phyloP scores from a whole-genome alignment of 371 early-diverging fungal species.

The Mortierella sp. region DNA sequence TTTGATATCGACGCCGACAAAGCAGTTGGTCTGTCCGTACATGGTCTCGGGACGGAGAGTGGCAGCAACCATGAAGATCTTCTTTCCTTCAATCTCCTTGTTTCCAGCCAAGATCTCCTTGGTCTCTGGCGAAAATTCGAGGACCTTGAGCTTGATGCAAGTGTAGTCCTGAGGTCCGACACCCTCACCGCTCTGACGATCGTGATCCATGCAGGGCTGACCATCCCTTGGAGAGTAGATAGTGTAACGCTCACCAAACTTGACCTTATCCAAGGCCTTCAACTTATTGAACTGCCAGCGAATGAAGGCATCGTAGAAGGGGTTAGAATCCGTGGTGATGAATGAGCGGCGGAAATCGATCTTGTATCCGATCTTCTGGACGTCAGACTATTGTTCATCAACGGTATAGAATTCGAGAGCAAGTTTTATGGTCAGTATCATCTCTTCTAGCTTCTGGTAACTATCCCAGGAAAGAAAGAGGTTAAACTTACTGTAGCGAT shows the following conservation, averaged over 20 bases:
- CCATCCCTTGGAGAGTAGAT: conserved; percentile 98
- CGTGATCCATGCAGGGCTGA: conserved; percentile 99
- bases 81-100: conserved; percentile 76
- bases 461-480: not conserved
- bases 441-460: not conserved
- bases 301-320: conserved; percentile 99
- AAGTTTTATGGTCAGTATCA: not conserved
- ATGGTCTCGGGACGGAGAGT: conserved; percentile 99
- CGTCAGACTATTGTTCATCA: conserved; percentile 66
- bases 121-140: conserved; percentile 62
- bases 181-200: conserved; percentile 98
- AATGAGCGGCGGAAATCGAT: conserved; percentile 99
- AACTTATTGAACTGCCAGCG: conserved; percentile 99
- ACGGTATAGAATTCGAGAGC: not conserved
- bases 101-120: conserved; percentile 60
- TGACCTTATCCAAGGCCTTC: conserved; percentile 83
- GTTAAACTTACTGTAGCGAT: conserved; percentile 69
- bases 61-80: conserved; percentile 94
- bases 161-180: conserved; percentile 98
- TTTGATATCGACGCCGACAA: conserved; percentile 89
- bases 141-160: conserved; percentile 89
- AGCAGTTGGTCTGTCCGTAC: conserved; percentile 99
- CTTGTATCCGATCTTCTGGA: conserved; percentile 90
- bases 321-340: conserved; percentile 99
- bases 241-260: conserved; percentile 99